Conservation (phyloP, 139 green algal genomes). For the Axilococcus clingmanii region DNA sequence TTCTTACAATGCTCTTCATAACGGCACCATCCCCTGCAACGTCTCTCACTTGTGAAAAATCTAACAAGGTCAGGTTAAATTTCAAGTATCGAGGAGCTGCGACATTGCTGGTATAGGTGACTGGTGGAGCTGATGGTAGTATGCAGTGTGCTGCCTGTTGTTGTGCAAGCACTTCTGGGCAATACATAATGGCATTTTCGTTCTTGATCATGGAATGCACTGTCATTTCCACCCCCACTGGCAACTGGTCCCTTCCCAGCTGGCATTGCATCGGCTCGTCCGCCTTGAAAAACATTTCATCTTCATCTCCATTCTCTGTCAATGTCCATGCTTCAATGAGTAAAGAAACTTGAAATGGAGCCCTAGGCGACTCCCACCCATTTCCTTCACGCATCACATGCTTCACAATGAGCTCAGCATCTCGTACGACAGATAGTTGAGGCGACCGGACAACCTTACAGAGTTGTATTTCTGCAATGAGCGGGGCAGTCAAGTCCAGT, state of each 20-base stretch:
- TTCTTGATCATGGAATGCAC: conserved; percentile 13
- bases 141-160: neutral
- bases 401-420: conserved; percentile 17
- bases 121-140: neutral
- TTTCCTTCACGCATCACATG: conserved; percentile 30
- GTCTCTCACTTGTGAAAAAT: conserved; percentile 54
- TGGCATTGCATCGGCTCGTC: no score
- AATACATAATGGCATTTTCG: conserved; percentile 14
- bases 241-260: conserved; percentile 10
- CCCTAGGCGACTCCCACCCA: conserved; percentile 62
- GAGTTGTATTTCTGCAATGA: conserved; percentile 55
- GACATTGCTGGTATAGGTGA: neutral
- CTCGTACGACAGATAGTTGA: no score
- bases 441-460: neutral
- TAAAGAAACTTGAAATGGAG: conserved; percentile 60
- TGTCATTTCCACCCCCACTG: conserved; percentile 11
- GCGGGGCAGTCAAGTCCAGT: conserved; percentile 8
- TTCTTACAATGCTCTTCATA: conserved; percentile 48
- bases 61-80: neutral
- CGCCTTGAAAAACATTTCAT: no score
- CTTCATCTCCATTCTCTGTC: neutral
- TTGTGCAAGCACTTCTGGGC: conserved; percentile 4
- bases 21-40: conserved; percentile 58
- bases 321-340: neutral
- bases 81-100: neutral